Evolutionary conservation across 371 early-diverging fungal genomes (phyloP).

Genomic region (Apophysomyces ossiformis): DNA sequence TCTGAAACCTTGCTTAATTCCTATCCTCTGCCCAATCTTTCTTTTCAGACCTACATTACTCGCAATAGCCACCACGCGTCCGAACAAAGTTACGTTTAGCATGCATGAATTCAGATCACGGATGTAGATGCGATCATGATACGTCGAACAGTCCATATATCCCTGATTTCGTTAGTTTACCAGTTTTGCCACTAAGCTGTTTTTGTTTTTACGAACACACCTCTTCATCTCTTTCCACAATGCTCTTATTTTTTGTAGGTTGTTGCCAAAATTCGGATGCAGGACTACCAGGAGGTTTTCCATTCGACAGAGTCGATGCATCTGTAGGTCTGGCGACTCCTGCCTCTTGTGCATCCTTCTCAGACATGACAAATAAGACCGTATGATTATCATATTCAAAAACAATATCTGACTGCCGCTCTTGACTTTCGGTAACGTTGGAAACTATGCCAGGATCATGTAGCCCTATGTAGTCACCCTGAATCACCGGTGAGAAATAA

Average conservation of each 20-base stretch:
- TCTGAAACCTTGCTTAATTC: constrained; percentile 16
- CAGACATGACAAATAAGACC: constrained; percentile 46
- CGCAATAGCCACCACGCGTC: constrained; percentile 40
- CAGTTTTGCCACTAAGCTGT: not conserved
- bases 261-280: constrained; percentile 1
- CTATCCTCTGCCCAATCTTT: not conserved
- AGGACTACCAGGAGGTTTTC: constrained; percentile 1
- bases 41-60: constrained; percentile 36
- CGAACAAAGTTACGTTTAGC: constrained; percentile 46
- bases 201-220: constrained; percentile 3
- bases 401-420: constrained; percentile 27
- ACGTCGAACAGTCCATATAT: constrained; percentile 40
- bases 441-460: constrained; percentile 26
- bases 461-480: constrained; percentile 47
- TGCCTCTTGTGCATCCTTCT: constrained; percentile 42
- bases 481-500: not conserved
- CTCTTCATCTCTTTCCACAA: constrained; percentile 42
- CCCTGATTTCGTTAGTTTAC: constrained; percentile 27
- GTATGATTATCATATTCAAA: constrained; percentile 38
- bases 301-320: not conserved
- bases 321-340: constrained; percentile 26
- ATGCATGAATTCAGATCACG: constrained; percentile 36
- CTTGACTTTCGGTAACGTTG: constrained; percentile 26
- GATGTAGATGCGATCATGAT: constrained; percentile 31
- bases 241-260: constrained; percentile 20